Evolutionary conservation across 768 basidiomycete genomes (phyloP).

Genomic region (Boletus patriciae): DNA sequence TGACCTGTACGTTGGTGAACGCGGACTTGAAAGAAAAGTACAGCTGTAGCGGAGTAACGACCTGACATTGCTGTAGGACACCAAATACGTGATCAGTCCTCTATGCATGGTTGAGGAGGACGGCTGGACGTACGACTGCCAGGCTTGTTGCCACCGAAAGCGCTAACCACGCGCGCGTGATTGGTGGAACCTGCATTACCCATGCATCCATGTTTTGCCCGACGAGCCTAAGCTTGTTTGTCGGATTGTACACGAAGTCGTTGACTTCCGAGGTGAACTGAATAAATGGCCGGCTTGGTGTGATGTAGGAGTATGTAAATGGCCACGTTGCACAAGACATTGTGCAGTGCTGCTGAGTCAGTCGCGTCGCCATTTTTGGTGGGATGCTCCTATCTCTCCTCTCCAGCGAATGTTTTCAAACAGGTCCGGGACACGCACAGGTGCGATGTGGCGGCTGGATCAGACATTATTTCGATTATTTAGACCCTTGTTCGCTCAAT

Average conservation of each 20-base stretch:
- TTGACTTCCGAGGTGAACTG: background rate
- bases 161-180: slow-evolving; percentile 84
- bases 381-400: background rate
- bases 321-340: slow-evolving; percentile 9
- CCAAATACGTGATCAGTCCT: slow-evolving; percentile 5
- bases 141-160: slow-evolving; percentile 78
- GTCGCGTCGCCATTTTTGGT: background rate
- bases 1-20: slow-evolving; percentile 74
- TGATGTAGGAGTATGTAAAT: background rate
- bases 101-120: background rate
- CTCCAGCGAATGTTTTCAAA: background rate
- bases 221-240: slow-evolving; percentile 3
- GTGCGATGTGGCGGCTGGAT: too few relatives aligned
- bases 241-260: background rate
- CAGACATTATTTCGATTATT: background rate
- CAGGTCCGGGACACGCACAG: background rate
- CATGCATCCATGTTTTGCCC: slow-evolving; percentile 72
- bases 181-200: slow-evolving; percentile 88
- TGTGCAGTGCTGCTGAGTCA: slow-evolving; percentile 21
- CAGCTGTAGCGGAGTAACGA: slow-evolving; percentile 86
- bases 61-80: slow-evolving; percentile 76
- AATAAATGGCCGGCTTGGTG: background rate
- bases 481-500: slow-evolving; percentile 25
- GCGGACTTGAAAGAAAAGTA: slow-evolving; percentile 90
- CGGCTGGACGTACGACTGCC: slow-evolving; percentile 70